Conservation (phyloP, 371 early-diverging fungal genomes). For the Chytridiales sp. region DNA sequence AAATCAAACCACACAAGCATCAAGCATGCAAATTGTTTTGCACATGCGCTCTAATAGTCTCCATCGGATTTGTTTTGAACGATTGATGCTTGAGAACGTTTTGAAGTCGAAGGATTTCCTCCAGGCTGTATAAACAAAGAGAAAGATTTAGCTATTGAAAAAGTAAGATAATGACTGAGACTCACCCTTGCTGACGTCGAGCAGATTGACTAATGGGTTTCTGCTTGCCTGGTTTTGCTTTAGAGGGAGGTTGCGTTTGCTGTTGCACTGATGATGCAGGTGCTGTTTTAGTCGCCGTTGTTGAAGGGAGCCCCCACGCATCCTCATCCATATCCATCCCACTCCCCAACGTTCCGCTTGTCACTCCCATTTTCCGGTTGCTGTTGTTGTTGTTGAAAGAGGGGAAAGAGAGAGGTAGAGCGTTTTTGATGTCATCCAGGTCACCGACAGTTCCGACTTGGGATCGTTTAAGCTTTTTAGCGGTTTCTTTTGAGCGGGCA, state of each 20-base stretch:
- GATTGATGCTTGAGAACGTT: slow-evolving; percentile 66
- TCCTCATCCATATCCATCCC: slow-evolving; percentile 11
- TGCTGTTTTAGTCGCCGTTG: neutral
- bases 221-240: neutral
- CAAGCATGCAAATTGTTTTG: slow-evolving; percentile 56
- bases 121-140: no score
- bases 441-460: slow-evolving; percentile 11
- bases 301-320: neutral
- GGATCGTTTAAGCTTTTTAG: neutral
- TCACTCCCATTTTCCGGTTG: no score
- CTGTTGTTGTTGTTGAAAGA: no score
- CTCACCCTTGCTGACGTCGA: slow-evolving; percentile 3
- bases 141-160: no score
- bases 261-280: neutral
- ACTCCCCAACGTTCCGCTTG: no score
- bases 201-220: slow-evolving; percentile 12
- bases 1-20: neutral
- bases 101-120: slow-evolving; percentile 69
- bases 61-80: slow-evolving; percentile 66
- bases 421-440: slow-evolving; percentile 4
- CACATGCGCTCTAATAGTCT: slow-evolving; percentile 68
- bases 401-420: no score
- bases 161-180: no score
- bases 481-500: slow-evolving; percentile 7
- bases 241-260: neutral